phyloP scores from a whole-genome alignment of 2,329 filamentous ascomycete genomes.

The Colletotrichum sp. region DNA sequence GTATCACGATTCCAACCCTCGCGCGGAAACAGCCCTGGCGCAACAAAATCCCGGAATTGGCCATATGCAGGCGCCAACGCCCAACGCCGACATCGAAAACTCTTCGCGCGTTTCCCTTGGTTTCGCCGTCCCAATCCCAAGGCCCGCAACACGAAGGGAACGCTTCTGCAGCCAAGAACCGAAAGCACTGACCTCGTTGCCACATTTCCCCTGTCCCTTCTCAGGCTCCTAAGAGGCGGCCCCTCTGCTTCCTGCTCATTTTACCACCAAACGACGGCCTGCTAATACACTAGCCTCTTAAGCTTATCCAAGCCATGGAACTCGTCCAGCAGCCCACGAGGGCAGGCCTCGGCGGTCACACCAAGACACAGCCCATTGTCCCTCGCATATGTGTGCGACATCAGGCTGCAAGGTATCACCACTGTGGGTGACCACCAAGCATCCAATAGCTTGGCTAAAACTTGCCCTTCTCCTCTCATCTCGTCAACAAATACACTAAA shows the following conservation, averaged over 20 bases:
- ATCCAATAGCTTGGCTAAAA: slow-evolving; percentile 5
- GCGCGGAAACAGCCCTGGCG: neutral
- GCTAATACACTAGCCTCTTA: slow-evolving; percentile 14
- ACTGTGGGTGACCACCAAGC: neutral
- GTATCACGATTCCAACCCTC: neutral
- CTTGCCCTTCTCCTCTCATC: neutral
- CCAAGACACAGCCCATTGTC: neutral
- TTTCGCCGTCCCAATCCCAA: neutral
- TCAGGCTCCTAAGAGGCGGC: neutral
- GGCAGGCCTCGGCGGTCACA: neutral
- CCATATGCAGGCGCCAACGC: neutral
- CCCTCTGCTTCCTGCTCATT: neutral
- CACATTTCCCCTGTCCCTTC: neutral
- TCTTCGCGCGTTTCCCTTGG: neutral
- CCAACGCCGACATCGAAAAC: neutral
- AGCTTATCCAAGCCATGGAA: slow-evolving; percentile 10
- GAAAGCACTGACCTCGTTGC: neutral
- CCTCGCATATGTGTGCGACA: neutral
- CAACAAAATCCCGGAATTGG: neutral
- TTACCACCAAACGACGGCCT: neutral
- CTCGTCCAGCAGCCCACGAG: neutral
- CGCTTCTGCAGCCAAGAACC: neutral
- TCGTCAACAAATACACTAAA: neutral
- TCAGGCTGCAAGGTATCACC: neutral
- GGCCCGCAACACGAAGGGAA: neutral